Conservation (phyloP, 371 early-diverging fungal genomes). For the Capillidium rhysosporum region DNA sequence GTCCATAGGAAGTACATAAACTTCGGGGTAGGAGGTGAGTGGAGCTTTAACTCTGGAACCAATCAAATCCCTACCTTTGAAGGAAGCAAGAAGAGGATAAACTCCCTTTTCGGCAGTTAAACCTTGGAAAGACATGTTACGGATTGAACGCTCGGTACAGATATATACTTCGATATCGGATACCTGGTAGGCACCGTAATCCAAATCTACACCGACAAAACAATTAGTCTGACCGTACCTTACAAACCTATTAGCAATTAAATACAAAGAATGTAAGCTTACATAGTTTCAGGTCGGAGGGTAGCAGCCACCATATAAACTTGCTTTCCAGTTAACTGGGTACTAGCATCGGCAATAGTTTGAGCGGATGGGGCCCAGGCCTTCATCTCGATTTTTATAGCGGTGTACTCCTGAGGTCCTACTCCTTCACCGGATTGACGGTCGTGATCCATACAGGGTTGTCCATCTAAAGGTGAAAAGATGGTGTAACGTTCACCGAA, state of each 20-base stretch:
- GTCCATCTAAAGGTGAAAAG: constrained; percentile 91
- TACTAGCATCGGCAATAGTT: constrained; percentile 22
- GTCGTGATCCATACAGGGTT: constrained; percentile 99
- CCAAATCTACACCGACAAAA: constrained; percentile 79
- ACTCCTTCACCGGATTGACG: constrained; percentile 95
- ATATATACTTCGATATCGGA: constrained; percentile 59
- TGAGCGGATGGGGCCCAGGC: constrained; percentile 31
- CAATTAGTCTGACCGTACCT: constrained; percentile 90
- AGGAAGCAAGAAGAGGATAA: constrained; percentile 42
- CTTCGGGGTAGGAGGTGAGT: constrained; percentile 43
- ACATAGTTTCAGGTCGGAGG: constrained; percentile 97
- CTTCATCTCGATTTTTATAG: constrained; percentile 69
- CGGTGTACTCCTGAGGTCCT: constrained; percentile 92
- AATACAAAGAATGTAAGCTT: no score
- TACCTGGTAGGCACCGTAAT: constrained; percentile 70
- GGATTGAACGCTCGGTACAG: constrained; percentile 81
- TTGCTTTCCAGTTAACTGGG: constrained; percentile 43
- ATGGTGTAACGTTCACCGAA: constrained; percentile 99
- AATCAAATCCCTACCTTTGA: constrained; percentile 63
- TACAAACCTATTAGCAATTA: no score
- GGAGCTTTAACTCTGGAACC: constrained; percentile 87
- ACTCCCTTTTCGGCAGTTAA: constrained; percentile 42
- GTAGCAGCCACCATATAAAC: constrained; percentile 94
- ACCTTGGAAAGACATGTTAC: constrained; percentile 93
- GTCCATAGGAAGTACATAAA: constrained; percentile 95